Base-by-base conservation (phyloP, 345 rosid genomes). In the Reutealis trisperma region DNA sequence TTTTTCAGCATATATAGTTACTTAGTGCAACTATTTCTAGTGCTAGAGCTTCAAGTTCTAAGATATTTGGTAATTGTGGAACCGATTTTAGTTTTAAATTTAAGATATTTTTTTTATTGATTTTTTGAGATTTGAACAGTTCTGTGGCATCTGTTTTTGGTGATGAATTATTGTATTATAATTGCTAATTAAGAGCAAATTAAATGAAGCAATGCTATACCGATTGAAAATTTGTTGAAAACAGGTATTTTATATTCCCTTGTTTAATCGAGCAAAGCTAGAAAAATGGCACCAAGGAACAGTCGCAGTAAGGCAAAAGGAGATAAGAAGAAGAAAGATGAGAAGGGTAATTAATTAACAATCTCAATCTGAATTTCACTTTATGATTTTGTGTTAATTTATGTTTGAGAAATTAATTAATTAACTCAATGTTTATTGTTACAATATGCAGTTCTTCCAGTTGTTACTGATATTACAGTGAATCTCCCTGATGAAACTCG, bases 261-360 rank as follows among this genome's bases (percentile, higher is more conserved):
- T 47, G 63, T 55, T 71, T 41, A 63, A 72, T 71, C 75, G 21
- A 18, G 70, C 68, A 71, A 70, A 70, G 77, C 65, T 76, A 16
- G 79, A 86, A 79, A 27, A 89, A 96, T 96, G 99, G 96, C 98
- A 44, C 99, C 99, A 15, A 91, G 88, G 88, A 93, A 91, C 97
- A 92, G 82, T 80, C 93, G 97, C 51, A 90, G 97, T 63, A 96
- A 93, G 84, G 84, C 94, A 41, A 96, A 88, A 80, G 94, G 93
- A 73, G 99, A 96, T 21, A 96, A 92, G 95, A 96, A 91, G 94
- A 96, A 96, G 89, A 96, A 93, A 76, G 99, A 92, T 75, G 99
- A 96, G 76, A 96, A 93, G 83, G 92, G 99, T 93, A 87, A 34
- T 25, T 19, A 32, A 63, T 37, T 37, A 37, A 37, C 41, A 37